Conservation (phyloP, 2,329 filamentous ascomycete genomes). For the Aspergillus latus region DNA sequence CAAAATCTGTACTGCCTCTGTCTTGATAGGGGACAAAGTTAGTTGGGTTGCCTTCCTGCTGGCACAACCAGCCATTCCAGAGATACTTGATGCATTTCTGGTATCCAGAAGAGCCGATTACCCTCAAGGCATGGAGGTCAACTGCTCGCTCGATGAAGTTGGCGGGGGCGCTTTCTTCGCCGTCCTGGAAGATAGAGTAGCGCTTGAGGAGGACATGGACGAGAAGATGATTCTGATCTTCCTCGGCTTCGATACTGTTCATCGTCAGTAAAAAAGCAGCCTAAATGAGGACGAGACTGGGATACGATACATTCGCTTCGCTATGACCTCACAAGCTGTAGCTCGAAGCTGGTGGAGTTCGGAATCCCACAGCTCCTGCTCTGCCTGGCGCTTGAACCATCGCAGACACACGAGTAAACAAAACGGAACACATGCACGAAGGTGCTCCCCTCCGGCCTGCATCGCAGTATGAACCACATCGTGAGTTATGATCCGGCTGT, state of each 20-base stretch:
- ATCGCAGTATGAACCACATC: slow-evolving; percentile 78
- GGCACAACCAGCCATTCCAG: slow-evolving; percentile 95
- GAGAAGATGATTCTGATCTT: slow-evolving; percentile 74
- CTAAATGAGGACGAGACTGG: neutral
- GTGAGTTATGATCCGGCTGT: slow-evolving; percentile 80
- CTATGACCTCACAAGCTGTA: slow-evolving; percentile 83
- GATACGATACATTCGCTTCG: slow-evolving; percentile 64
- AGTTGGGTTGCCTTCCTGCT: slow-evolving; percentile 87
- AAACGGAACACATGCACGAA: slow-evolving; percentile 78
- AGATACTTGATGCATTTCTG: slow-evolving; percentile 92
- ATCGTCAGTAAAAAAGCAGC: slow-evolving; percentile 5
- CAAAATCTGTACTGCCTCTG: slow-evolving; percentile 74
- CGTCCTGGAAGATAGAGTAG: slow-evolving; percentile 77
- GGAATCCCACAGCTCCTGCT: slow-evolving; percentile 86
- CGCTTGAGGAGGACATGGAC: slow-evolving; percentile 81
- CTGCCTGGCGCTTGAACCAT: slow-evolving; percentile 78
- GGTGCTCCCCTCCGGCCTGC: slow-evolving; percentile 73
- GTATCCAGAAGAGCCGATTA: slow-evolving; percentile 91
- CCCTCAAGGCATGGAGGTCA: slow-evolving; percentile 80
- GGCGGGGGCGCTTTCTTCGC: slow-evolving; percentile 68
- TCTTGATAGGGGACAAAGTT: slow-evolving; percentile 84
- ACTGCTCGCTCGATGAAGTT: slow-evolving; percentile 94
- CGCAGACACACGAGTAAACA: slow-evolving; percentile 72
- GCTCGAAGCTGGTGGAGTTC: slow-evolving; percentile 78
- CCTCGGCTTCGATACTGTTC: slow-evolving; percentile 76